Percentiles rank a stretch among this genome's conserved stretches.
Evolutionary conservation across 2,329 filamentous ascomycete species (phyloP).

Genomic region (Cytospora piceicola): DNA sequence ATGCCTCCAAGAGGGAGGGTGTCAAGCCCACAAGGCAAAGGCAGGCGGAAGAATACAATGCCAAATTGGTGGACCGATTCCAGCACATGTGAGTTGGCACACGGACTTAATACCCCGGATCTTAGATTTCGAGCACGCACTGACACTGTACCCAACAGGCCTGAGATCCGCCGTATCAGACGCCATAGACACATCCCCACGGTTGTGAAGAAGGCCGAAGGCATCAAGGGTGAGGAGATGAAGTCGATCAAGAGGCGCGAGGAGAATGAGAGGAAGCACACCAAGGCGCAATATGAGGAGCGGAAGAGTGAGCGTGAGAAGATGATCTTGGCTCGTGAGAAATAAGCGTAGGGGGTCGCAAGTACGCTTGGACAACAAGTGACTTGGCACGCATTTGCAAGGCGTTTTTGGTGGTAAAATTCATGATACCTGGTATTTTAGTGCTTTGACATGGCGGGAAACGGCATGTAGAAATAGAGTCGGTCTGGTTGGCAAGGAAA

Average conservation of each 20-base stretch:
- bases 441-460: conserved; percentile 1
- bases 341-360: conserved; percentile 43
- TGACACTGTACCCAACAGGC: conserved; percentile 41
- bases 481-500: not conserved
- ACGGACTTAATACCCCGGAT: not conserved
- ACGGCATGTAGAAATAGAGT: not conserved
- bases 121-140: conserved; percentile 1
- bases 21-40: conserved; percentile 85
- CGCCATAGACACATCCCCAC: conserved; percentile 90
- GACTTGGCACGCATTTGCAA: conserved; percentile 28
- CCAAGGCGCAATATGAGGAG: conserved; percentile 72
- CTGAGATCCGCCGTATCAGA: conserved; percentile 88
- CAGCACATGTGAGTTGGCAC: conserved; percentile 69
- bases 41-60: conserved; percentile 89
- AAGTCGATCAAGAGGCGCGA: conserved; percentile 85
- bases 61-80: conserved; percentile 80
- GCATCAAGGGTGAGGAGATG: conserved; percentile 92
- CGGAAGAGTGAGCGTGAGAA: conserved; percentile 75
- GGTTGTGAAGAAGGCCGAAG: conserved; percentile 90
- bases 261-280: conserved; percentile 93
- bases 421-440: conserved; percentile 27
- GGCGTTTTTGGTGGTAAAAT: conserved; percentile 29
- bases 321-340: conserved; percentile 75
- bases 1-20: conserved; percentile 81
- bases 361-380: not conserved